Evolutionary conservation across 495 filamentous ascomycete genomes (phyloP).

Genomic region (Neurospora africana): DNA sequence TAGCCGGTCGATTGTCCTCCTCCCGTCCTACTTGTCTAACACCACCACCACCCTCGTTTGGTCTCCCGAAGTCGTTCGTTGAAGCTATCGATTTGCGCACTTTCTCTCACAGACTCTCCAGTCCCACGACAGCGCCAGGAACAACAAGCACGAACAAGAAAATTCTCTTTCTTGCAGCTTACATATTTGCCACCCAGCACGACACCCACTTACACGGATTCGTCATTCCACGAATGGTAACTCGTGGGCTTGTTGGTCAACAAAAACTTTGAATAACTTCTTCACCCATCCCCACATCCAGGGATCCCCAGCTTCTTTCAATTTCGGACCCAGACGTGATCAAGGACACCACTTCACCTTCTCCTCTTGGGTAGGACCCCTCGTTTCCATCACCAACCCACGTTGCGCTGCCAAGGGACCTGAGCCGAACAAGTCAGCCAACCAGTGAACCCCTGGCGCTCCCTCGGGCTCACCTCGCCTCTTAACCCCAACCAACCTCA

Average conservation of each 20-base stretch:
- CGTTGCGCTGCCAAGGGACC: neutral
- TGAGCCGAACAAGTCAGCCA: constrained; percentile 4
- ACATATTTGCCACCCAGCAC: constrained; percentile 24
- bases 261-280: constrained; percentile 3
- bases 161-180: constrained; percentile 22
- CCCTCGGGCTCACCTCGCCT: constrained; percentile 2
- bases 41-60: neutral
- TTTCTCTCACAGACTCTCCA: neutral
- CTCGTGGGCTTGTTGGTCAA: constrained; percentile 3
- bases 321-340: neutral
- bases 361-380: constrained; percentile 4
- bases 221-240: constrained; percentile 4
- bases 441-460: constrained; percentile 6
- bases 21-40: neutral
- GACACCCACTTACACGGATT: constrained; percentile 1
- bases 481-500: constrained; percentile 17
- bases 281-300: neutral
- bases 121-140: neutral
- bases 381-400: neutral
- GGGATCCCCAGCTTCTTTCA: neutral
- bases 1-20: neutral
- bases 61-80: neutral
- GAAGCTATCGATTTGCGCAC: neutral
- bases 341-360: neutral
- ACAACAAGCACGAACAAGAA: constrained; percentile 7